Conservation (phyloP, 768 basidiomycete species). For the Trametes cinnabarina region DNA sequence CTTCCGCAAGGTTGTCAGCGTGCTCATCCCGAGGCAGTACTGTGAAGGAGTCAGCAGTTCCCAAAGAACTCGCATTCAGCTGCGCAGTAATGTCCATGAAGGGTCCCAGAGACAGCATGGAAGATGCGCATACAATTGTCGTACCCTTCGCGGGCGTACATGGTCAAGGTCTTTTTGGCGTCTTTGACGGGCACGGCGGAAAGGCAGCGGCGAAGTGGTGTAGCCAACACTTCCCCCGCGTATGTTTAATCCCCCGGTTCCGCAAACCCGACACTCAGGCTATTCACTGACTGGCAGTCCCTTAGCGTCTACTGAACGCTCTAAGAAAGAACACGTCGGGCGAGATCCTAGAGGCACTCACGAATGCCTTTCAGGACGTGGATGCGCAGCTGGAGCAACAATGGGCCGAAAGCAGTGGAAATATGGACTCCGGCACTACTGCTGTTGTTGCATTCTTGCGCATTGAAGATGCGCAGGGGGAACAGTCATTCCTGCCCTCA, state of each 20-base stretch:
- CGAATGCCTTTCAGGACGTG: conserved; percentile 91
- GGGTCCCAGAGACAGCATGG: conserved; percentile 90
- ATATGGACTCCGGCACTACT: conserved; percentile 95
- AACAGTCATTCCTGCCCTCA: conserved; percentile 58
- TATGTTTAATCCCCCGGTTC: conserved; percentile 29
- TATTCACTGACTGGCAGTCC: not conserved
- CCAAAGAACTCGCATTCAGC: conserved; percentile 32
- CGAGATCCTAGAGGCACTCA: conserved; percentile 82
- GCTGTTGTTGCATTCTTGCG: conserved; percentile 95
- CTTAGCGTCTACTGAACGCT: conserved; percentile 65
- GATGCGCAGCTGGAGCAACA: conserved; percentile 82
- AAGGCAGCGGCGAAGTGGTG: conserved; percentile 99
- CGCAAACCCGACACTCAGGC: not conserved
- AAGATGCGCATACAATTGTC: conserved; percentile 94
- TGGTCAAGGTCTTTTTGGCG: conserved; percentile 96
- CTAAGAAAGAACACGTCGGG: conserved; percentile 54
- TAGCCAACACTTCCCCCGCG: conserved; percentile 92
- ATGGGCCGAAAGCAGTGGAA: conserved; percentile 82
- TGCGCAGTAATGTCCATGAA: conserved; percentile 76
- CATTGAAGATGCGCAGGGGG: conserved; percentile 76
- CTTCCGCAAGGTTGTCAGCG: not conserved
- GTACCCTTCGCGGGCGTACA: conserved; percentile 88
- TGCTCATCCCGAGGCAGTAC: not conserved
- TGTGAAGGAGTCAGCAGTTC: conserved; percentile 12
- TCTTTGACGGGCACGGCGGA: conserved; percentile 98